phyloP scores from a whole-genome alignment of 176 grass and related monocot species.

The Raddia distichophylla region DNA sequence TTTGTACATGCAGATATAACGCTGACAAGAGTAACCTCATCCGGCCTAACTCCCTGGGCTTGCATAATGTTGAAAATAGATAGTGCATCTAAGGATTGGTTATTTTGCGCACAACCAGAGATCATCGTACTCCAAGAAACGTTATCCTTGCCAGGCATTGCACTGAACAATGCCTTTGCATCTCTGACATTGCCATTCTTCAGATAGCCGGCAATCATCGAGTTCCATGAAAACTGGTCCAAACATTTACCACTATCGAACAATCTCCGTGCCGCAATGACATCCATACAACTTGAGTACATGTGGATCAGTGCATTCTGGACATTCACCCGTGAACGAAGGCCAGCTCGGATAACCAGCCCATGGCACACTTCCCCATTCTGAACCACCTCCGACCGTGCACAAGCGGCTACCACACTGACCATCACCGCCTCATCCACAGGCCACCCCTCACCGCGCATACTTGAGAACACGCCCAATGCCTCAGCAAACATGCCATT shows the following conservation, averaged over 20 bases:
- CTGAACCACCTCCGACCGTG: constrained; percentile 36
- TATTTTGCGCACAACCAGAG: constrained; percentile 71
- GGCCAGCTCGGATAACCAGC: constrained; percentile 56
- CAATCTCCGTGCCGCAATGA: constrained; percentile 58
- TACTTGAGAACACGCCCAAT: constrained; percentile 50
- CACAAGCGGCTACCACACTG: constrained; percentile 62
- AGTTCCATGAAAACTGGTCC: constrained; percentile 89
- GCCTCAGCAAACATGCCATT: constrained; percentile 65
- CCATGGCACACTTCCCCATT: constrained; percentile 72
- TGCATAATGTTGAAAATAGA: constrained; percentile 66
- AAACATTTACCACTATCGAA: constrained; percentile 57
- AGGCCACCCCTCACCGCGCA: constrained; percentile 48
- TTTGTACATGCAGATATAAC: constrained; percentile 74
- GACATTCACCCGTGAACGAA: constrained; percentile 62
- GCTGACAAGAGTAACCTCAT: constrained; percentile 71
- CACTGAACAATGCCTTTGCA: constrained; percentile 59
- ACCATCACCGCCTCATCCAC: constrained; percentile 81
- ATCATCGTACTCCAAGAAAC: constrained; percentile 88
- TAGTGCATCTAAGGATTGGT: constrained; percentile 64
- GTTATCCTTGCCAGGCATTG: constrained; percentile 67
- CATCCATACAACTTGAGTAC: constrained; percentile 72
- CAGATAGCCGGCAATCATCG: constrained; percentile 73
- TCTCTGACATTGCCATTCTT: constrained; percentile 60
- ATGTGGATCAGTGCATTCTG: constrained; percentile 83
- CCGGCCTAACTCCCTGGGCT: constrained; percentile 56